Percentiles rank a stretch among this genome's conserved stretches.
phyloP scores from a whole-genome alignment of 1,139 yeast species.

The Yamadazyma sp. region DNA sequence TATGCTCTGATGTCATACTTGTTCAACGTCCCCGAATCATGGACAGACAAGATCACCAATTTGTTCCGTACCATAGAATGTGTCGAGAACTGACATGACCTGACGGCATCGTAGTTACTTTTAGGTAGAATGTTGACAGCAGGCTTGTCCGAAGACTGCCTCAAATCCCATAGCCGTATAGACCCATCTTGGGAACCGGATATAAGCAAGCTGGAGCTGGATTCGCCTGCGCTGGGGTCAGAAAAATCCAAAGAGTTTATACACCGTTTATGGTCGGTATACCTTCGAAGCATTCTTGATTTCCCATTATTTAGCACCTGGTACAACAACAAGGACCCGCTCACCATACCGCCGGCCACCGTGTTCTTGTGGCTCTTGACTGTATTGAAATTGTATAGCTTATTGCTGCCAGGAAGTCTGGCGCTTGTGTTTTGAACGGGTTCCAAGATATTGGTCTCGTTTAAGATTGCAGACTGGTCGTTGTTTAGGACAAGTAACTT shows the following conservation, averaged over 20 bases:
- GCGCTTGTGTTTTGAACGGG: slow-evolving; percentile 41
- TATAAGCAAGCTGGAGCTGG: slow-evolving; percentile 52
- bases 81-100: slow-evolving; percentile 62
- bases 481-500: slow-evolving; percentile 47
- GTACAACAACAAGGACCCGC: slow-evolving; percentile 37
- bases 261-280: slow-evolving; percentile 76
- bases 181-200: slow-evolving; percentile 94
- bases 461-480: slow-evolving; percentile 37
- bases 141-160: slow-evolving; percentile 51
- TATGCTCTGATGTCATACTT: slow-evolving; percentile 72
- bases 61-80: slow-evolving; percentile 38
- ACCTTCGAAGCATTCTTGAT: slow-evolving; percentile 41
- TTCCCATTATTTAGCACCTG: slow-evolving; percentile 36
- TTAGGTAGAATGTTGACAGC: slow-evolving; percentile 43
- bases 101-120: slow-evolving; percentile 62
- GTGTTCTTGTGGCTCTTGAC: slow-evolving; percentile 34
- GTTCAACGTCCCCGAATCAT: slow-evolving; percentile 85
- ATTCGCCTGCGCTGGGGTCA: slow-evolving; percentile 21
- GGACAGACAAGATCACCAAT: slow-evolving; percentile 55
- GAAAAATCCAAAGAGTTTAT: slow-evolving; percentile 77
- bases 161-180: slow-evolving; percentile 84
- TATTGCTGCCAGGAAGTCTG: slow-evolving; percentile 28
- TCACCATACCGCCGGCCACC: slow-evolving; percentile 46
- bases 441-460: slow-evolving; percentile 49
- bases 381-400: slow-evolving; percentile 44